Percentiles rank a stretch among this genome's conserved stretches.
phyloP scores from a whole-genome alignment of 192 early-diverging fungal genomes.

The Spinellus fusiger region DNA sequence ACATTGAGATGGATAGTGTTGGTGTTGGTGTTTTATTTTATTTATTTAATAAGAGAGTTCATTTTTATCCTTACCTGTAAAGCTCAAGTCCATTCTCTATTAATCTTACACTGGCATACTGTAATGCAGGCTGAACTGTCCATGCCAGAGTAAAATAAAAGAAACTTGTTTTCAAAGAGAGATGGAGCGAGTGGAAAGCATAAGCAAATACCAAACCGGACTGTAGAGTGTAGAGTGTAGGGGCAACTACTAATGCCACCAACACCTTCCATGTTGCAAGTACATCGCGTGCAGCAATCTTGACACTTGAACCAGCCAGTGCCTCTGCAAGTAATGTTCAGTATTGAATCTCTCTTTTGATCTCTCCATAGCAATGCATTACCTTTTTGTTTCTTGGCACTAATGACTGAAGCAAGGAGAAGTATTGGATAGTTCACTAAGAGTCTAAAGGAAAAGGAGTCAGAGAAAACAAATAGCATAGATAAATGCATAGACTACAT shows the following conservation, averaged over 20 bases:
- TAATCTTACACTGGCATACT: conserved; percentile 60
- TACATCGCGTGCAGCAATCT: conserved; percentile 91
- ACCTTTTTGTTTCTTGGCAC: conserved; percentile 29
- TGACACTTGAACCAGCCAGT: conserved; percentile 81
- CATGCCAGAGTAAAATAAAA: conserved; percentile 10
- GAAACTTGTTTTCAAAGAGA: background rate
- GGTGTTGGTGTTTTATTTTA: background rate
- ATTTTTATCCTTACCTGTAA: conserved; percentile 42
- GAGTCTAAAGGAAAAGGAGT: conserved; percentile 28
- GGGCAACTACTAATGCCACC: conserved; percentile 66
- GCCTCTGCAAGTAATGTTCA: conserved; percentile 49
- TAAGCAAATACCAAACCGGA: conserved; percentile 41
- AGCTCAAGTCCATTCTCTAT: conserved; percentile 66
- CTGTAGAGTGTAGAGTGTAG: conserved; percentile 64
- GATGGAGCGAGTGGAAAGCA: background rate
- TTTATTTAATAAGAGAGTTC: background rate
- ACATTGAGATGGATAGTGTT: background rate
- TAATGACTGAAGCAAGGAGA: conserved; percentile 17
- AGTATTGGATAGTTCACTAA: conserved; percentile 33
- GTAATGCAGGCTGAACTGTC: conserved; percentile 51
- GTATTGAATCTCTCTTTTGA: background rate
- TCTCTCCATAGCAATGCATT: background rate
- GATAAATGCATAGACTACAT: no score
- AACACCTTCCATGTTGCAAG: conserved; percentile 95
- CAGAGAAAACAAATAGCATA: background rate